Base-by-base conservation (phyloP, 129 eudicot species). In the Artemisia argyi region DNA sequence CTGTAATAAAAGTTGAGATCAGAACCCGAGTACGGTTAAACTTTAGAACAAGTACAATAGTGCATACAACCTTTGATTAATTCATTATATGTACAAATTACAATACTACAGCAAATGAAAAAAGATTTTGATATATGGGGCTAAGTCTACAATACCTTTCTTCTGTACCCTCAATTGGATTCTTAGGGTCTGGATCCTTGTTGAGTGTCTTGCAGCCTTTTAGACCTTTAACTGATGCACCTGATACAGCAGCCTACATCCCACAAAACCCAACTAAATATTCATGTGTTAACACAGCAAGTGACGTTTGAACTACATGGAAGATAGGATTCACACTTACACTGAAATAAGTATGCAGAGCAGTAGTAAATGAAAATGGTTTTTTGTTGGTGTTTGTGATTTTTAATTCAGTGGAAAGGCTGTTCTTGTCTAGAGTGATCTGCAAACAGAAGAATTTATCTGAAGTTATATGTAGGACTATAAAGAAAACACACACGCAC, bases 171-270 rank as follows among this genome's bases (percentile, higher is more conserved):
- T 84, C 89, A 24, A 85, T 69, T 16, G 97, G 98, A 61, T 90
- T 93, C 78, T 87, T 87, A 16, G 98, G 98, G 75, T 93, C 98
- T 3, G 96, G 97, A 79, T 82, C 93, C 78, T 93, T 93, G 80
- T 93, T 93, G 70, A 89, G 86, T 46, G 97, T 93, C 78, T 89
- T 89, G 77, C 97, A 85, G 62, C 98, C 97, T 85, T 89, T 87
- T 63, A 93, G 73, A 71, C 98, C 98, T 59, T 56, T 86, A 46
- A 93, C 98, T 50, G 86, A 79, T 62, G 97, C 92, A 44, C 96
- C 96, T 9, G 92, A 62, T 59, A 82, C 92, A 53, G 92, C 80
- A 74, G 98, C 98, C 97, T 90, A 85, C 80, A 81, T 61, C 47
- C 60, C 58, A 71, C 76, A 69, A 80, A 8, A 30, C 2, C 46